A percentile compares a stretch with the other conserved stretches of the same genome.
Conservation (phyloP, 768 basidiomycete species). For the Imleria badia region DNA sequence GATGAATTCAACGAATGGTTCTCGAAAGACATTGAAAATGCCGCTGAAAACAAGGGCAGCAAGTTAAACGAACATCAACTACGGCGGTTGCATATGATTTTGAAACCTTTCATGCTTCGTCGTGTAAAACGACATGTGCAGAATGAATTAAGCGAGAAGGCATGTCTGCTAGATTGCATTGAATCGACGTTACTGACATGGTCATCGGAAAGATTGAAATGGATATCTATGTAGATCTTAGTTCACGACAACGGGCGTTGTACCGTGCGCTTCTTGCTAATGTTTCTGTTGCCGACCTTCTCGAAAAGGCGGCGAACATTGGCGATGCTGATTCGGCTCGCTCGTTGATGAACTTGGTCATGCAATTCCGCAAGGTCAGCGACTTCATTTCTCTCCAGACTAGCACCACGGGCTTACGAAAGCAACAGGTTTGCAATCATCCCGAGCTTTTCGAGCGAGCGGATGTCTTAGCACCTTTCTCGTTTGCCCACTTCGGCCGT, state of each 20-base stretch:
- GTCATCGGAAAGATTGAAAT: conserved; percentile 87
- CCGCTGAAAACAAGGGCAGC: conserved; percentile 86
- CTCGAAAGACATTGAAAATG: conserved; percentile 98
- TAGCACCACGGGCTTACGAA: conserved; percentile 3
- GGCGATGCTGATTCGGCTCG: conserved; percentile 90
- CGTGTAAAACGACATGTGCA: conserved; percentile 99
- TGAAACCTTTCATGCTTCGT: conserved; percentile 98
- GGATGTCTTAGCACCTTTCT: conserved; percentile 91
- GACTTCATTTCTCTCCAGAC: not conserved
- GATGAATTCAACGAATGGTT: conserved; percentile 99
- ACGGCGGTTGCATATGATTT: conserved; percentile 93
- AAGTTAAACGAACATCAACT: conserved; percentile 95
- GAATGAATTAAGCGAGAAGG: conserved; percentile 99
- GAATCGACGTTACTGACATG: conserved; percentile 84
- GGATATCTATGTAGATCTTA: conserved; percentile 92
- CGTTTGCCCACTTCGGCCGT: conserved; percentile 80
- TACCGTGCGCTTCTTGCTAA: conserved; percentile 90
- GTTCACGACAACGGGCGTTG: conserved; percentile 85
- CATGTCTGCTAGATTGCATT: conserved; percentile 26
- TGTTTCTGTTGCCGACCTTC: conserved; percentile 90
- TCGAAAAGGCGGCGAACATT: conserved; percentile 89
- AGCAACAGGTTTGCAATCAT: conserved; percentile 86
- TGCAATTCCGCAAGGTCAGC: conserved; percentile 96
- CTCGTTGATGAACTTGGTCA: conserved; percentile 97
- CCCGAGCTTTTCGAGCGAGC: conserved; percentile 97